Percentiles rank a stretch among this genome's conserved stretches.
Conservation (phyloP, 176 grass and related monocot species). For the Raddia guianensis region DNA sequence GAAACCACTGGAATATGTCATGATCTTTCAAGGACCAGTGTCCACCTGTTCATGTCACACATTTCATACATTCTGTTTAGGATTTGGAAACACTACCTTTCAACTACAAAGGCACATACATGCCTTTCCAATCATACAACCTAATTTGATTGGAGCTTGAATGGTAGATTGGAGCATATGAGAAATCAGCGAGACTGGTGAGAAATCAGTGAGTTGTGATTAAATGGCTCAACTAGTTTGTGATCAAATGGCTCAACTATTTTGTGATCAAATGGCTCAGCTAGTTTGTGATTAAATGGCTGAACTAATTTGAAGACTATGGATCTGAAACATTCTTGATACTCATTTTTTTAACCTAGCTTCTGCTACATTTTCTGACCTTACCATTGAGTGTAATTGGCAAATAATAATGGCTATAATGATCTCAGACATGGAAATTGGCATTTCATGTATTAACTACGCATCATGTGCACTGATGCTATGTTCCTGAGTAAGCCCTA, state of each 20-base stretch:
- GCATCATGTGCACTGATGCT: neutral
- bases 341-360: neutral
- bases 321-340: neutral
- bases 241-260: neutral
- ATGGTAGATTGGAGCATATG: slow-evolving; percentile 19
- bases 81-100: neutral
- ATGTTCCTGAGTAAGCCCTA: neutral
- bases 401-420: slow-evolving; percentile 19
- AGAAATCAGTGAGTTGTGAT: slow-evolving; percentile 4
- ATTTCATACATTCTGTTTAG: neutral
- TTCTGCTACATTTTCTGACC: neutral
- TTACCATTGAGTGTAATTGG: slow-evolving; percentile 10
- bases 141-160: neutral
- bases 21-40: neutral
- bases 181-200: neutral
- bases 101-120: neutral
- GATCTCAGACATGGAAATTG: neutral
- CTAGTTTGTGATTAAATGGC: neutral
- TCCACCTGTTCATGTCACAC: neutral
- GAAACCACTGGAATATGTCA: neutral
- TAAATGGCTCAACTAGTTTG: neutral
- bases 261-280: slow-evolving; percentile 4
- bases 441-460: slow-evolving; percentile 1
- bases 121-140: slow-evolving; percentile 6
- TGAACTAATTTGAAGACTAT: neutral